Base-by-base conservation (phyloP, 78 protist species). In the Reticulomyxa filosa region DNA sequence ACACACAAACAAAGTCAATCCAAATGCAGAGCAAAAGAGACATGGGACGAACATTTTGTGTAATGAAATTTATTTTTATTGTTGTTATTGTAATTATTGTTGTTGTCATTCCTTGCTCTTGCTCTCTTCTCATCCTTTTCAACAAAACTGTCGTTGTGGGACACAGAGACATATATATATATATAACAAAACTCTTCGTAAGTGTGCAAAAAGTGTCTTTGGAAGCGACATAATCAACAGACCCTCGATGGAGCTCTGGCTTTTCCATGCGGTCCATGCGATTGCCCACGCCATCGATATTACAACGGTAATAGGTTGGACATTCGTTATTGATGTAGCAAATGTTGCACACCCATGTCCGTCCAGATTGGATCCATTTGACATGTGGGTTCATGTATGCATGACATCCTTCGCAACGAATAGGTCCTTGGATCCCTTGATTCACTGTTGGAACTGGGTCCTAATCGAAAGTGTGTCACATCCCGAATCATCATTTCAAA, bases 321-420 rank as follows among this genome's bases (percentile, higher is more conserved):
- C 50, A 17, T 42, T 29, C 10, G 59, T 55, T 55, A 10, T 55
- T 55, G 59, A 0, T 1, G 11, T 32, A 27, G 50, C 79, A 83
- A 48, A 83, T 0, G 38, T 62, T 67, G 73, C 89, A 83, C 10
- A 0, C 2, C 46, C 8, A 80, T 17, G 56, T 20, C 29, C 73
- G 50, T 25, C 89, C 89, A 38, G 74, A 59, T 34, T 83, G 84
- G 1, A 62, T 10, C 26, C 80, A 83, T 0, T 34, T 4, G 26
- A 70, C 29, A 57, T 66, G 66, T 17, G 84, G 80, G 64, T 77
- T 78, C 53, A 77, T 48, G 79, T 83, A 83, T 0, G 80, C 78
- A 30, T 71, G 68, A 75, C 89, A 83, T 0, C 73, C 38, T n/a
- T 2, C 2, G 77, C 88, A 83, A 20, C 88, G 72, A 13, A 73